Evolutionary conservation across 2,329 filamentous ascomycete species (phyloP).

Genomic region (Botryosphaeria agaves): DNA sequence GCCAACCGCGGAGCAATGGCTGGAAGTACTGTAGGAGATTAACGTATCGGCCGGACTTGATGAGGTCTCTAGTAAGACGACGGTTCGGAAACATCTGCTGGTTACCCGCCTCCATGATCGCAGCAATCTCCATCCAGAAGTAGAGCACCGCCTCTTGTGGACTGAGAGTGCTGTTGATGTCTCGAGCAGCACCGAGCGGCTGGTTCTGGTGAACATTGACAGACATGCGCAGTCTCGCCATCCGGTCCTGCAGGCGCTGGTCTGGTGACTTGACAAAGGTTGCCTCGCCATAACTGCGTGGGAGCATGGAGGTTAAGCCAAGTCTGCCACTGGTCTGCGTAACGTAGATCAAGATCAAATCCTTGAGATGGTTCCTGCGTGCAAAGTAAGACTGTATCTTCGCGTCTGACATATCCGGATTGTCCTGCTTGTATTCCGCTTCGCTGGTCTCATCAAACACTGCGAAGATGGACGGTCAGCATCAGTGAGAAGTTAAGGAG

Average conservation of each 20-base stretch:
- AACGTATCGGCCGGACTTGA: slow-evolving; percentile 72
- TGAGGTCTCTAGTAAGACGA: slow-evolving; percentile 75
- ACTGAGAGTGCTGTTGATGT: neutral
- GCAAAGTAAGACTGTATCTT: slow-evolving; percentile 64
- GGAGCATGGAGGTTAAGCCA: slow-evolving; percentile 87
- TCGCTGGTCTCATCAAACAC: slow-evolving; percentile 87
- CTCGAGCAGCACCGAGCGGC: neutral
- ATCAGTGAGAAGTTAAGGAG: neutral
- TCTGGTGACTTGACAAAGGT: slow-evolving; percentile 8
- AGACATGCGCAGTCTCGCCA: slow-evolving; percentile 7
- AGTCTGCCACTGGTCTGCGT: slow-evolving; percentile 87
- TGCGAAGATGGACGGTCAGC: neutral
- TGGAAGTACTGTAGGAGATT: slow-evolving; percentile 66
- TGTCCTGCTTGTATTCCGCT: slow-evolving; percentile 30
- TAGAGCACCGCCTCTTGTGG: slow-evolving; percentile 45
- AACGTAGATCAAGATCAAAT: slow-evolving; percentile 76
- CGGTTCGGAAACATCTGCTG: slow-evolving; percentile 75
- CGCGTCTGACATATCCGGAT: slow-evolving; percentile 17
- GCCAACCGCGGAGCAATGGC: slow-evolving; percentile 63
- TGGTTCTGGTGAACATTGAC: slow-evolving; percentile 7
- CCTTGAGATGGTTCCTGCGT: slow-evolving; percentile 64
- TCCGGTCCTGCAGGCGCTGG: slow-evolving; percentile 5
- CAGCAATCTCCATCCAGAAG: slow-evolving; percentile 88
- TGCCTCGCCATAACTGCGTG: slow-evolving; percentile 24
- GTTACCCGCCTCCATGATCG: slow-evolving; percentile 82